Base-by-base conservation (phyloP, 2,329 filamentous ascomycete genomes). In the Ceratocystis ficicola region DNA sequence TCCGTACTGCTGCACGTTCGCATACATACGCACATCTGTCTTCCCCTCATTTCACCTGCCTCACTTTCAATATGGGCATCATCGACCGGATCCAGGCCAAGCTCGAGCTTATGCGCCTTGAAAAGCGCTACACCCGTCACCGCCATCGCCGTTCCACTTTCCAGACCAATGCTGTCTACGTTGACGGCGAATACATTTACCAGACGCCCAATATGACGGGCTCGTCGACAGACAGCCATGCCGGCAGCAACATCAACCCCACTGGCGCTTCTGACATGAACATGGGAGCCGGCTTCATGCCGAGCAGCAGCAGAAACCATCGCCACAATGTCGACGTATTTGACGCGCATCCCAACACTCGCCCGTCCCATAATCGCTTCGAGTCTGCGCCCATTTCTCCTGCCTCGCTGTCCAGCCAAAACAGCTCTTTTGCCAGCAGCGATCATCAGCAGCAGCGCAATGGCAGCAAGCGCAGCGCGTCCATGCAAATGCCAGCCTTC, bases 151-250 rank as follows among this genome's bases (percentile, higher is more conserved):
- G 93, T 75, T 92, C 86, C 65, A 94, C 89, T 68, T 96, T 95
- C 75, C 86, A 88, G 73, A 91, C 89, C 73, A 91, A 90, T 72
- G 93, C 91, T 36, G 83, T 89, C 74, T 97, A 97, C 76, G 88
- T 96, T 70, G 90, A 97, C 74, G 94, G 92, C 76, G 93, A 96
- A 79, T 96, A 96, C 78, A 81, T 96, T 75, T 95, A 91, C 81
- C 81, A 85, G 73, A 83, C 81, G 0, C 83, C 83, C 69, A 81
- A 76, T 75, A 78, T 78, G 64, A 85, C 82, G 1, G 82, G 82
- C 66, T 84, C 81, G 20, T 83, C 81, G 4, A 46, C 25, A 25
- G 44, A 30, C 50, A 65, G 32, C n/a, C 32, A 46, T 10, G 36
- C 50, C 30, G 57, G 44, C 28, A 15, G 32, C 36, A 52, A 30